A percentile compares a stretch with the other conserved stretches of the same genome.
These are phyloP conservation scores for Phaeosphaeriaceae sp. DNA, from an alignment of 2,329 filamentous ascomycete species.

Conservation along the genomic window DNA sequence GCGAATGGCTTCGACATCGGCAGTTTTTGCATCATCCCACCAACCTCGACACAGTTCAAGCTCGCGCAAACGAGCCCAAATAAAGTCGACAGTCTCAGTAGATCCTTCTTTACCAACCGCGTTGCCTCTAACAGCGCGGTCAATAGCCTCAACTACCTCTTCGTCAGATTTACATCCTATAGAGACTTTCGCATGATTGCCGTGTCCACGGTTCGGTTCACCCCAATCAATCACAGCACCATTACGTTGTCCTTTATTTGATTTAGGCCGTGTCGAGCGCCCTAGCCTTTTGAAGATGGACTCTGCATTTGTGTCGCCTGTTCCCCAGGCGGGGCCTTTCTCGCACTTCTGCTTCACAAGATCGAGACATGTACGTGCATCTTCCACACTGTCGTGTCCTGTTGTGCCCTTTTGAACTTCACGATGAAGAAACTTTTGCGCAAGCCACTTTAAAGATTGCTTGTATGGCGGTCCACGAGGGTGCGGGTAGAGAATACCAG, in stretches of 20 bases:
- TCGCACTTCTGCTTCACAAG: conserved; percentile 96
- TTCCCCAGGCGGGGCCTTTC: conserved; percentile 86
- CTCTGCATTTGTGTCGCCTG: conserved; percentile 77
- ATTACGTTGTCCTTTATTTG: conserved; percentile 46
- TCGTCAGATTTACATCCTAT: conserved; percentile 65
- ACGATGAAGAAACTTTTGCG: conserved; percentile 81
- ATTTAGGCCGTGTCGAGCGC: conserved; percentile 58
- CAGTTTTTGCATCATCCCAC: conserved; percentile 60
- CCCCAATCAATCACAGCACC: conserved; percentile 90
- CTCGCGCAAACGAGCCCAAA: conserved; percentile 68
- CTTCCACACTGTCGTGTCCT: conserved; percentile 92
- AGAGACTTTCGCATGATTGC: conserved; percentile 60
- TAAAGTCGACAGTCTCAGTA: conserved; percentile 63
- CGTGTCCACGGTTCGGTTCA: conserved; percentile 69
- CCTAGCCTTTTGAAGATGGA: conserved; percentile 85
- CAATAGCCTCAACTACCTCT: conserved; percentile 63
- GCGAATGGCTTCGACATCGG: conserved; percentile 42
- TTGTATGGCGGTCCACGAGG: conserved; percentile 88
- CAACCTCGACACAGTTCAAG: conserved; percentile 66
- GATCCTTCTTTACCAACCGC: conserved; percentile 51
- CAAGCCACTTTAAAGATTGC: conserved; percentile 86
- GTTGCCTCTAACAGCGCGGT: conserved; percentile 59
- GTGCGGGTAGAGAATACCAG: conserved; percentile 87
- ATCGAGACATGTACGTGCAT: conserved; percentile 88
- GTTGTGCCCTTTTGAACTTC: conserved; percentile 83